Conservation (phyloP, 305 asterid species). For the Fraxinus albicans region DNA sequence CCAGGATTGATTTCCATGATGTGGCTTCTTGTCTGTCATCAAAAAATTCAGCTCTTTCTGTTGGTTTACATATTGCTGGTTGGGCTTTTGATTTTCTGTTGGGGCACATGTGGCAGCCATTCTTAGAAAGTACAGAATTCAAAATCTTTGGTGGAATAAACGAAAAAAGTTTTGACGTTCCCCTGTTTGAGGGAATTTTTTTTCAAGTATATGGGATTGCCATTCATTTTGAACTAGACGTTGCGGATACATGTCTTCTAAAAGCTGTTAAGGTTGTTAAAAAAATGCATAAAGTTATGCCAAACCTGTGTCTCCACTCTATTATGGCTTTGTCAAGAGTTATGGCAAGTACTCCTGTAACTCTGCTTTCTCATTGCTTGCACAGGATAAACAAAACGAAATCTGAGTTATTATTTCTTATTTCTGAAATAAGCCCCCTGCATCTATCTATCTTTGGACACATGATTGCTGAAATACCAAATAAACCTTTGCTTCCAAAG, state of each 20-base stretch:
- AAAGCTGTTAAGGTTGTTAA: conserved; percentile 66
- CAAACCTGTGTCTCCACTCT: conserved; percentile 39
- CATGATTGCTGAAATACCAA: conserved; percentile 47
- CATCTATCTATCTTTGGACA: conserved; percentile 69
- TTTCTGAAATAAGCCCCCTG: conserved; percentile 59
- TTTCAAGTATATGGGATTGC: conserved; percentile 51
- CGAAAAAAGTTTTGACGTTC: conserved; percentile 40
- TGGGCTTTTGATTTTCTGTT: conserved; percentile 57
- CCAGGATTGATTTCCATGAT: conserved; percentile 49
- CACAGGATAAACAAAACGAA: conserved; percentile 47
- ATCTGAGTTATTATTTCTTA: conserved; percentile 60
- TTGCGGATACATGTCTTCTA: conserved; percentile 69
- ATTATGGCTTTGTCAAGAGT: conserved; percentile 63
- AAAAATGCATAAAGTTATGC: conserved; percentile 42
- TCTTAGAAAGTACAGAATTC: conserved; percentile 21
- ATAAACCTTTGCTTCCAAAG: conserved; percentile 30
- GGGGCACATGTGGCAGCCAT: conserved; percentile 38
- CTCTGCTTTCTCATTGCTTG: conserved; percentile 61
- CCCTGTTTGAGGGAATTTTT: conserved; percentile 51
- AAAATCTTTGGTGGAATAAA: conserved; percentile 35
- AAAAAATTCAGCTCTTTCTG: conserved; percentile 43
- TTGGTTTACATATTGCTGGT: conserved; percentile 66
- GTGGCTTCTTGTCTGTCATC: conserved; percentile 33
- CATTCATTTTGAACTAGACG: conserved; percentile 47
- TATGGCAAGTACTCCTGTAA: conserved; percentile 50